Evolutionary conservation across 1,284 basidiomycete species (phyloP), one percentile per base, ranked within the genome.

Genomic region (Apiotrichum veenhuisii): DNA sequence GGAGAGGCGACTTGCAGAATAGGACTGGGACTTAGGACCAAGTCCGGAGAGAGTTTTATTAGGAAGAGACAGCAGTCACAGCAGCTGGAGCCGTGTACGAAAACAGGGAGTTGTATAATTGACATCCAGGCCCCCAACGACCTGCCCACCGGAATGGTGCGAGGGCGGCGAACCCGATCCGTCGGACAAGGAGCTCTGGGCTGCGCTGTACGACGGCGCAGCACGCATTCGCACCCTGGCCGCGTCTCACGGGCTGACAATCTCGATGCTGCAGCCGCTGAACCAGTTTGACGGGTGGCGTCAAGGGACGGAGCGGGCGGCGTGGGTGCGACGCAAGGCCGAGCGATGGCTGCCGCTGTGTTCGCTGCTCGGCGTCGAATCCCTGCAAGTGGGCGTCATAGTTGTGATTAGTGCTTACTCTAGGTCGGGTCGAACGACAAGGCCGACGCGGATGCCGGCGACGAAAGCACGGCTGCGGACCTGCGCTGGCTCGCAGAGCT

Each of bases 261-360:
- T 63, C 18, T n/a, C 52, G 7, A 46, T 50, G 9, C 43, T 63
- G 14, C 62, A 63, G 53, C 59, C 62, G 33, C 30, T 63, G 12
- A 55, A 55, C 46, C 59, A 61, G 44, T 63, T 52, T 45, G 62
- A 63, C 15, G 62, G 53, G 3, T 63, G 62, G 62, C 26, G n/a
- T 0, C 36, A 22, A 10, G 61, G 56, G 4, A 17, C 37, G 8
- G 26, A 37, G 2, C 47, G 58, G 9, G 23, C 20, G 27, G 36
- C 25, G 1, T 63, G 62, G 62, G 45, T 47, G 26, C 34, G 58
- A 5, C 20, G 43, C 14, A 60, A 58, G 34, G 62, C 56, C 1
- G 49, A 55, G 27, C 48, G 33, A 33, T 61, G 58, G 62, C 26
- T 63, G 27, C 26, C 37, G 15, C 52, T 59, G 25, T 52, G 54